Evolutionary conservation across 768 basidiomycete species (phyloP).

Genomic region (Dictyophora rubrovolvata): DNA sequence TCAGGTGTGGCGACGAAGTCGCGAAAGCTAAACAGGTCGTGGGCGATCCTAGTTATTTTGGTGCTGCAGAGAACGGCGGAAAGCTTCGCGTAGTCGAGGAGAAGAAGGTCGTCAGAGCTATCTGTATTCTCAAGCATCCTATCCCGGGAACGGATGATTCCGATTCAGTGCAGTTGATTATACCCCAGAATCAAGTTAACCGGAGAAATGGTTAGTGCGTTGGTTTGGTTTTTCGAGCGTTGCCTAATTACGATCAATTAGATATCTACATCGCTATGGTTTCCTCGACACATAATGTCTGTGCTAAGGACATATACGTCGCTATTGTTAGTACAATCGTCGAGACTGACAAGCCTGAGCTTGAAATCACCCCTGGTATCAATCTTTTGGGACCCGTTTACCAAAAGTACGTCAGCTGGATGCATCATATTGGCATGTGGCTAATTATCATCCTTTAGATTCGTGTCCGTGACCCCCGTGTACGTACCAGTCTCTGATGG

Average conservation of each 20-base stretch:
- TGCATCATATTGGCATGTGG: neutral
- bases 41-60: slow-evolving; percentile 96
- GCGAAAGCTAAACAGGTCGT: slow-evolving; percentile 98
- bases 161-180: slow-evolving; percentile 95
- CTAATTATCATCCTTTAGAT: slow-evolving; percentile 37
- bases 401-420: slow-evolving; percentile 57
- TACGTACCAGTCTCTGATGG: slow-evolving; percentile 85
- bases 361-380: slow-evolving; percentile 87
- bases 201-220: slow-evolving; percentile 71
- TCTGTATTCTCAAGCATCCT: slow-evolving; percentile 96
- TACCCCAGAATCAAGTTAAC: slow-evolving; percentile 95
- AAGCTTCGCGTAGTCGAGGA: slow-evolving; percentile 87
- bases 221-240: slow-evolving; percentile 2
- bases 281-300: slow-evolving; percentile 94
- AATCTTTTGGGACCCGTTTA: slow-evolving; percentile 84
- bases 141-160: slow-evolving; percentile 95
- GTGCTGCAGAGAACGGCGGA: slow-evolving; percentile 63
- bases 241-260: slow-evolving; percentile 21
- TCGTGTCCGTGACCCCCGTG: slow-evolving; percentile 78
- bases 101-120: slow-evolving; percentile 90
- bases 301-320: slow-evolving; percentile 88
- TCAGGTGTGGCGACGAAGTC: slow-evolving; percentile 79
- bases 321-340: slow-evolving; percentile 98
- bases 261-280: slow-evolving; percentile 99
- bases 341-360: slow-evolving; percentile 86